Conservation (phyloP, 2,329 filamentous ascomycete genomes). For the Diplodia mutila region DNA sequence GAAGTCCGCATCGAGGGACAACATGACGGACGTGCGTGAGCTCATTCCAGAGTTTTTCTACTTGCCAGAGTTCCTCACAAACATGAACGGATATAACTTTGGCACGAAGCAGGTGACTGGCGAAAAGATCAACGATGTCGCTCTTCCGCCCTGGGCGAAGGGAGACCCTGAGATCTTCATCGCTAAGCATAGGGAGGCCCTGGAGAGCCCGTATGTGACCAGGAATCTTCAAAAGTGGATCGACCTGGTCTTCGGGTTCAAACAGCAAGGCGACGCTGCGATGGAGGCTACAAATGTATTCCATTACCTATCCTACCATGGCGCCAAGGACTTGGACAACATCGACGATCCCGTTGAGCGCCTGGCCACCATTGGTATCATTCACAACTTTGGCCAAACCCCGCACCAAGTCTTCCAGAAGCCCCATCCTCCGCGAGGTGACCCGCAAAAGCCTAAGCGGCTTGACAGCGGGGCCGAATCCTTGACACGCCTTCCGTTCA, state of each 20-base stretch:
- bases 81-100: constrained; percentile 93
- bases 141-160: constrained; percentile 94
- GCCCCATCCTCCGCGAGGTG: constrained; percentile 76
- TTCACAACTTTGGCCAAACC: constrained; percentile 98
- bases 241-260: constrained; percentile 89
- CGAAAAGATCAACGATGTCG: constrained; percentile 80
- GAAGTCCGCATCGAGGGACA: constrained; percentile 85
- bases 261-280: constrained; percentile 90
- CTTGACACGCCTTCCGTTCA: constrained; percentile 76
- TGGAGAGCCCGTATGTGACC: constrained; percentile 92
- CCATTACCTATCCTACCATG: constrained; percentile 92
- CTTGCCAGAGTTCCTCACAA: constrained; percentile 90
- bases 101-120: constrained; percentile 81
- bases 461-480: constrained; percentile 79
- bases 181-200: constrained; percentile 88
- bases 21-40: constrained; percentile 92
- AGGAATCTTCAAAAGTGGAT: constrained; percentile 93
- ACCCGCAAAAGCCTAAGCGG: constrained; percentile 66
- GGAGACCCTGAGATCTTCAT: constrained; percentile 96
- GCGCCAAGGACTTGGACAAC: constrained; percentile 87
- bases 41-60: constrained; percentile 98
- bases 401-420: constrained; percentile 91
- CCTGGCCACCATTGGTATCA: constrained; percentile 88
- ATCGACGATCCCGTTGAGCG: constrained; percentile 88
- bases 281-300: constrained; percentile 93